Evolutionary conservation across 2,329 filamentous ascomycete genomes (phyloP).

Genomic region (Colletotrichum acutatum): DNA sequence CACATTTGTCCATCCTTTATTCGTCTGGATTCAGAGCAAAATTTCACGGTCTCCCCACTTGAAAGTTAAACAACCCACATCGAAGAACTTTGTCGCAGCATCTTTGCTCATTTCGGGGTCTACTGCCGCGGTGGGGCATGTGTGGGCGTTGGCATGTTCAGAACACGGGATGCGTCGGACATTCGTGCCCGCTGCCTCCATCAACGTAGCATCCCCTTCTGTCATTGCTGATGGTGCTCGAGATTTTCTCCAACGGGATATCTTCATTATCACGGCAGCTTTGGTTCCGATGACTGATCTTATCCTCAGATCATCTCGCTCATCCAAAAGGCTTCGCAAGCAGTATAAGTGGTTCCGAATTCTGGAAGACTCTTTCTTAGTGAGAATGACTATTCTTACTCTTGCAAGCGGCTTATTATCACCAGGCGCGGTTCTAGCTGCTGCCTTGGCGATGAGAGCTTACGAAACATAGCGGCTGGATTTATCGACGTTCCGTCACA

Average conservation of each 20-base stretch:
- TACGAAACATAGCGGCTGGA: too few species aligned
- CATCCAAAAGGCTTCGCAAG: background rate
- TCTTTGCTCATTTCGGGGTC: background rate
- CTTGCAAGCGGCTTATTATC: background rate
- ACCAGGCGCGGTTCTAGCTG: background rate
- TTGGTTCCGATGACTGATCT: slow-evolving; percentile 8
- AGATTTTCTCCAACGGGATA: slow-evolving; percentile 10
- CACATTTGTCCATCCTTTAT: background rate
- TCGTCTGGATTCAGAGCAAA: background rate
- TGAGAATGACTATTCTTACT: background rate
- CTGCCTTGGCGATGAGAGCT: background rate
- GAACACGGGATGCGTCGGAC: background rate
- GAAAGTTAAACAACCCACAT: background rate
- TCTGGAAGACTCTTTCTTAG: background rate
- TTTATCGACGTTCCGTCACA: too few species aligned
- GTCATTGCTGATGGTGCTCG: slow-evolving; percentile 9
- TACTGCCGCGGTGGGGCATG: background rate
- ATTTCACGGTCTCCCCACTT: background rate
- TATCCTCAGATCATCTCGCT: background rate
- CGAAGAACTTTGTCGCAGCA: background rate
- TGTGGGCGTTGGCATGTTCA: background rate
- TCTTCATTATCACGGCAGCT: slow-evolving; percentile 1
- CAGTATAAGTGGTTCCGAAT: background rate
- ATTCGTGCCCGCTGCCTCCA: background rate
- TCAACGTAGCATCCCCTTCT: background rate